A percentile compares a stretch with the other conserved stretches of the same genome.
Conservation (phyloP, 345 rosid genomes). For the Abelmoschus esculentus region DNA sequence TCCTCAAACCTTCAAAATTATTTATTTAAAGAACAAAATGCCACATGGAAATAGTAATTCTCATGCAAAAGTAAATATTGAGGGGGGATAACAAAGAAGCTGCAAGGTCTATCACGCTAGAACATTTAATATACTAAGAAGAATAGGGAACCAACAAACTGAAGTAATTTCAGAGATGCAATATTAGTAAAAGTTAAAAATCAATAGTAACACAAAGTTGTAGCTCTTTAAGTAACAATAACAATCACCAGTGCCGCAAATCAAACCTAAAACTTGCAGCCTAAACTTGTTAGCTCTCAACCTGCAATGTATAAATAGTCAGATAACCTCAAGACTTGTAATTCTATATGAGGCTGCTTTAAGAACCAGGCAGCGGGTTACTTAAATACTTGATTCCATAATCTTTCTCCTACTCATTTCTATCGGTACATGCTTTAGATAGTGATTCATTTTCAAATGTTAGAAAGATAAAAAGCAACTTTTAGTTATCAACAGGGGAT, state of each 20-base stretch:
- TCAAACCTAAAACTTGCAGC: slow-evolving; percentile 8
- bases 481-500: not conserved
- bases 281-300: slow-evolving; percentile 1
- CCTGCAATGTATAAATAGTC: not conserved
- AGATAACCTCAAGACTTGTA: not conserved
- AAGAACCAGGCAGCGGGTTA: not conserved
- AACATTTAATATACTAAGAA: too few relatives aligned
- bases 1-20: too few relatives aligned
- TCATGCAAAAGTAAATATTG: not conserved
- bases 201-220: not conserved
- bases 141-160: not conserved
- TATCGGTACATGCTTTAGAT: not conserved
- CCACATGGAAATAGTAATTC: not conserved
- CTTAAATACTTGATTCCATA: not conserved
- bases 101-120: too few relatives aligned
- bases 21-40: not conserved
- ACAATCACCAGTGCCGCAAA: slow-evolving; percentile 1
- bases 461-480: not conserved
- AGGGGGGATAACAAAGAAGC: too few relatives aligned
- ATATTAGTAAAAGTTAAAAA: not conserved
- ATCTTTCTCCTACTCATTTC: too few relatives aligned
- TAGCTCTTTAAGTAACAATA: slow-evolving; percentile 1
- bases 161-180: not conserved
- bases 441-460: not conserved
- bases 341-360: not conserved